Conservation (phyloP, 2,329 filamentous ascomycete species). For the Akanthomyces muscarius region DNA sequence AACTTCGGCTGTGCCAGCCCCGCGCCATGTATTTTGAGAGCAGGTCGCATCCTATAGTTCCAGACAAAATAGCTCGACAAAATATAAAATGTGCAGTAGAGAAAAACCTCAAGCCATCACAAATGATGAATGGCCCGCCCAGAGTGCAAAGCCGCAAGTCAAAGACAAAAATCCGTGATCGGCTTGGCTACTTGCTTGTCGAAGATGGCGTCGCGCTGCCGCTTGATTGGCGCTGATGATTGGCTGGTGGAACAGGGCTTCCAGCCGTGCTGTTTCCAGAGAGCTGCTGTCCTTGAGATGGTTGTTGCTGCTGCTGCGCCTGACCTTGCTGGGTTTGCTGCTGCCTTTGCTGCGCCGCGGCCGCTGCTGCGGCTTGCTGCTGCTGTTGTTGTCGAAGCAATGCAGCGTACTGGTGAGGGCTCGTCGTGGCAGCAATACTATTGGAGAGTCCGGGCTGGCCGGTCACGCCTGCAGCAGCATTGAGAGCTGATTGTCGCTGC, state of each 20-base stretch:
- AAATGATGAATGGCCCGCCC: background rate
- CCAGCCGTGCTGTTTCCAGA: slow-evolving; percentile 7
- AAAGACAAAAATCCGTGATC: background rate
- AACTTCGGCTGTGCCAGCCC: background rate
- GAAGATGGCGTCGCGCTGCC: slow-evolving; percentile 38
- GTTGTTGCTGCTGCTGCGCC: slow-evolving; percentile 18
- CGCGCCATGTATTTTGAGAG: background rate
- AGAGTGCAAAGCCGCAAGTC: background rate
- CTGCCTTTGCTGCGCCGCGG: slow-evolving; percentile 25
- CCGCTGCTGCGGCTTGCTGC: slow-evolving; percentile 32
- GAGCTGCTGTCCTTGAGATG: slow-evolving; percentile 17
- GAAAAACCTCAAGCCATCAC: background rate
- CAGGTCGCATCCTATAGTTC: background rate
- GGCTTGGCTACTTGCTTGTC: slow-evolving; percentile 23
- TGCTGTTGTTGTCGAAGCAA: slow-evolving; percentile 56
- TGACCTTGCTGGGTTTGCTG: slow-evolving; percentile 21
- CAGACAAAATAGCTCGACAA: background rate
- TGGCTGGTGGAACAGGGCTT: slow-evolving; percentile 14
- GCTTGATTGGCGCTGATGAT: slow-evolving; percentile 34
- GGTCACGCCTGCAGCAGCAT: slow-evolving; percentile 48
- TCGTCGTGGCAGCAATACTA: slow-evolving; percentile 44
- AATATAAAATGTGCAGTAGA: background rate
- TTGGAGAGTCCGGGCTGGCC: slow-evolving; percentile 47
- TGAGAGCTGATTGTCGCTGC: slow-evolving; percentile 52
- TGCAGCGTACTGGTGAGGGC: slow-evolving; percentile 58